Conservation (phyloP, 139 green algal species). For the Mesotaenium endlicherianum region DNA sequence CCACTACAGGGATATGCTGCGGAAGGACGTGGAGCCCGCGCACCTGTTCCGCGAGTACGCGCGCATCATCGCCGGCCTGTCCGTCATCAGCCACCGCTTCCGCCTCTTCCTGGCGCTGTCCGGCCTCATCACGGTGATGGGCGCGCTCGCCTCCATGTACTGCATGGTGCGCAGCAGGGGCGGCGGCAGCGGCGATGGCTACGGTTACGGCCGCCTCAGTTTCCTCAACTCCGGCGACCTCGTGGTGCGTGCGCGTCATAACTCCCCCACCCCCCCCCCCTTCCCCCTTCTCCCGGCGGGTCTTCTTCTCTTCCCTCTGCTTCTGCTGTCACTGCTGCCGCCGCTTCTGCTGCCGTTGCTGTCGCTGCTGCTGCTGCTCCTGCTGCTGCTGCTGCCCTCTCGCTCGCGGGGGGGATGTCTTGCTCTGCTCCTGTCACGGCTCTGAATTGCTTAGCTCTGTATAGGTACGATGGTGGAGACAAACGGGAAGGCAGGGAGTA, state of each 20-base stretch:
- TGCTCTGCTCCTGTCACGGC: no score
- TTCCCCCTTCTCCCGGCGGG: neutral
- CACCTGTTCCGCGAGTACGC: constrained; percentile 36
- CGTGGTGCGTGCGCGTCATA: neutral
- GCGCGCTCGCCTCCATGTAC: constrained; percentile 40
- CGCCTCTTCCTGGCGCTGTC: constrained; percentile 30
- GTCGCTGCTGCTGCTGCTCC: no score
- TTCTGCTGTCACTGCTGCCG: neutral
- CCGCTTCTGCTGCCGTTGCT: no score
- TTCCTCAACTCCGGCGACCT: constrained; percentile 46
- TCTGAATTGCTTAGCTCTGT: no score
- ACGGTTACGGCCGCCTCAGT: neutral
- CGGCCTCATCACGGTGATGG: constrained; percentile 21
- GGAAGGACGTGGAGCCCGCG: neutral
- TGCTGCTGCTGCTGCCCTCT: no score
- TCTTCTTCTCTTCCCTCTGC: neutral
- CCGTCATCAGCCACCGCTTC: constrained; percentile 34
- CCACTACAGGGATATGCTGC: constrained; percentile 21
- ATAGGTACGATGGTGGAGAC: no score
- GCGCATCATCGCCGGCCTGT: constrained; percentile 19
- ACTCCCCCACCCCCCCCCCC: neutral
- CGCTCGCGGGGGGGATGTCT: no score
- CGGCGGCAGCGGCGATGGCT: no score
- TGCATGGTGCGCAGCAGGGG: constrained; percentile 20
- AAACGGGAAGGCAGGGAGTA: no score